Base-by-base conservation (phyloP, 2,329 filamentous ascomycete species). In the Microsporum canis region DNA sequence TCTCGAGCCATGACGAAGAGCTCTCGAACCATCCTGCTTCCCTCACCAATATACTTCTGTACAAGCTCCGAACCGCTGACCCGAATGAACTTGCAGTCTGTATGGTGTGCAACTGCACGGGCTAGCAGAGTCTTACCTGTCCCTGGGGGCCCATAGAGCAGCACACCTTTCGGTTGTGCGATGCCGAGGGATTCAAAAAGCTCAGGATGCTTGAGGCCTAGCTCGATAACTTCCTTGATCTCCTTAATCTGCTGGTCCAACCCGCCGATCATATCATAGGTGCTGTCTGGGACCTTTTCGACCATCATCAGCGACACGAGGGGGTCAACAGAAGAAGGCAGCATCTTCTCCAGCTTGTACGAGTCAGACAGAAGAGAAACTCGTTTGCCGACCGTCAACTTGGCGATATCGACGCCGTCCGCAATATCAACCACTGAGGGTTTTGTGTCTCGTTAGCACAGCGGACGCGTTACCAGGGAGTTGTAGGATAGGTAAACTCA, bases 281-380 rank as follows among this genome's bases (percentile, higher is more conserved):
- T 99, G 79, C 91, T 96, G 81, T 99, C 94, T 14, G 94, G 94
- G 14, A 99, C 94, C 82, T 99, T 99, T 75, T 99, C 94, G 59
- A 99, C 94, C 94, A 99, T 99, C 94, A 99, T 99, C 74, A 99
- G 88, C 39, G 94, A 99, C 61, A 99, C 94, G 62, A 99, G 88
- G 41, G 94, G 94, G 72, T 99, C 94, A 72, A 99, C 94, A 23
- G 94, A 99, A 60, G 94, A 97, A 23, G 94, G 94, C 7, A 99
- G 85, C 79, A 97, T 95, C 81, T 96, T 96, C 74, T 97, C 94
- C 70, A 99, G 87, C 78, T 96, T 96, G 83, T 99, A 99, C 67
- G 89, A 92, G 75, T 99, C 94, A 70, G 91, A 96, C 62, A 99
- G 84, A 51, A 99, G 84, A 60, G 94, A 96, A 65, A 99, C 94